phyloP scores from a whole-genome alignment of 2,329 filamentous ascomycete species.

The Colletotrichum camelliae region DNA sequence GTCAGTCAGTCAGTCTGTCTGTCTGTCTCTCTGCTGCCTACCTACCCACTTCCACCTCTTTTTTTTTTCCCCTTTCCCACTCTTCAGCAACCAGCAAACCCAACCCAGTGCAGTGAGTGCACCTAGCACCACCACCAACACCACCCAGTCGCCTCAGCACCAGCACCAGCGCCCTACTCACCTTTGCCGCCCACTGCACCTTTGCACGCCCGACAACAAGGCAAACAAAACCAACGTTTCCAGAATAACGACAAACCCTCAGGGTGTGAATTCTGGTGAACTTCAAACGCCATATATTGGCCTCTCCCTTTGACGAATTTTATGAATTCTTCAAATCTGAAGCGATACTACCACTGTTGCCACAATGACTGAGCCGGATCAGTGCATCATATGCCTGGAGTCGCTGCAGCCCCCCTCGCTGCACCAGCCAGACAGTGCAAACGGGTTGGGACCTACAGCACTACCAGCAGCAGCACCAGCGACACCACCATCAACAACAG shows the following conservation, averaged over 20 bases:
- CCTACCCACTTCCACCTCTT: constrained; percentile 13
- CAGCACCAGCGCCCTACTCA: neutral
- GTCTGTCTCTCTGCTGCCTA: neutral
- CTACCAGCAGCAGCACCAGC: neutral
- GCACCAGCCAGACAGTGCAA: constrained; percentile 26
- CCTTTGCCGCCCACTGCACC: neutral
- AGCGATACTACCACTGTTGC: constrained; percentile 42
- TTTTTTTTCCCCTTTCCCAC: constrained; percentile 22
- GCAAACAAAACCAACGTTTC: neutral
- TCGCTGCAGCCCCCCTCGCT: constrained; percentile 50
- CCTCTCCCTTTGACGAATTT: constrained; percentile 35
- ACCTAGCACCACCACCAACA: constrained; percentile 21
- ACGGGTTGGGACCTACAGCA: constrained; percentile 24
- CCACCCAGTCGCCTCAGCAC: constrained; percentile 21
- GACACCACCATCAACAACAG: constrained; percentile 23
- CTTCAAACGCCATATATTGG: constrained; percentile 4
- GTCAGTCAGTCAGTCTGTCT: neutral
- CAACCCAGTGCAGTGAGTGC: constrained; percentile 14
- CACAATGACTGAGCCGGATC: constrained; percentile 62
- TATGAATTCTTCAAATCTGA: constrained; percentile 50
- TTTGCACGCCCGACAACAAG: neutral
- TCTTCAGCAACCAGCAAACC: constrained; percentile 24
- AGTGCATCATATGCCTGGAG: constrained; percentile 75
- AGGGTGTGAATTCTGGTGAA: neutral
- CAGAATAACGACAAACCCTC: neutral